These are phyloP conservation scores for Zymoseptoria pseudotritici DNA, from an alignment of 2,329 filamentous ascomycete genomes.

Conservation along the genomic window DNA sequence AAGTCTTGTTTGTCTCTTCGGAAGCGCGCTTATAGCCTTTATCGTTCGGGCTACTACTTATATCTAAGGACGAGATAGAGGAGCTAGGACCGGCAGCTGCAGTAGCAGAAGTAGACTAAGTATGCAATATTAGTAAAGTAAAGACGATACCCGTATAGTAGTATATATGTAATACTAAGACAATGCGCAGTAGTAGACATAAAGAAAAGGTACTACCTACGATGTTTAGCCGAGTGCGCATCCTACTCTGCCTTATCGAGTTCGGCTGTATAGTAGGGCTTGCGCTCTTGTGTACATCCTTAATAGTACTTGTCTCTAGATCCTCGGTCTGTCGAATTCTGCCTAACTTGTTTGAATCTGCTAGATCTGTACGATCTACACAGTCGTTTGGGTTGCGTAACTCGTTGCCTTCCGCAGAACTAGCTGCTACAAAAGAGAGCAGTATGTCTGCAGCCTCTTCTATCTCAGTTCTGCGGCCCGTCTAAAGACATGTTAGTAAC, in stretches of 20 bases:
- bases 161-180: background rate
- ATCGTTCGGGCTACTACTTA: background rate
- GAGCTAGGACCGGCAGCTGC: background rate
- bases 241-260: background rate
- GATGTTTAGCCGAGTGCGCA: background rate
- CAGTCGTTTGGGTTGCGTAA: background rate
- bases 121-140: background rate
- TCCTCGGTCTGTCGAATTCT: background rate
- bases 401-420: too few species aligned
- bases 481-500: too few species aligned
- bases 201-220: background rate
- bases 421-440: background rate
- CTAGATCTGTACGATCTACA: background rate
- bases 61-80: background rate
- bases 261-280: background rate
- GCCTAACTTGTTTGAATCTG: background rate
- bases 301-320: background rate
- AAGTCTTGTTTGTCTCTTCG: background rate
- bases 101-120: too few species aligned
- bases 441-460: background rate
- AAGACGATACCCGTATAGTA: background rate
- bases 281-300: background rate
- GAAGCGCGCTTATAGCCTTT: background rate
- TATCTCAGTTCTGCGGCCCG: background rate
- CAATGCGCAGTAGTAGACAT: background rate